Conservation (phyloP, 331 rosid species). For the Erythrophleum ivorense region DNA sequence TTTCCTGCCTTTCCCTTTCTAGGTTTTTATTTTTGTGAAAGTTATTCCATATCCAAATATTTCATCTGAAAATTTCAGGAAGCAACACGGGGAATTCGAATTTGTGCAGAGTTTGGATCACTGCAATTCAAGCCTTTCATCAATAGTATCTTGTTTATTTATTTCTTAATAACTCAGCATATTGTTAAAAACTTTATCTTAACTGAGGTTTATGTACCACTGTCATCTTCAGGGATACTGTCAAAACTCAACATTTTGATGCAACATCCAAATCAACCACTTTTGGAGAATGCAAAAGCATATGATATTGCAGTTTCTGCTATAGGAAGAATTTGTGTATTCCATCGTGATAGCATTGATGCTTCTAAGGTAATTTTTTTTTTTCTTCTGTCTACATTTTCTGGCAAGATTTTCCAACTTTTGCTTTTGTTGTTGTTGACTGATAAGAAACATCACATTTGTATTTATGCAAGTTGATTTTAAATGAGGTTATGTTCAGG, state of each 20-base stretch:
- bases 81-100: slow-evolving; percentile 49
- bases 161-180: background rate
- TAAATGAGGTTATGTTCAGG: background rate
- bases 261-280: slow-evolving; percentile 26
- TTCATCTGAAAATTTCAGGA: slow-evolving; percentile 42
- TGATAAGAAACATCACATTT: background rate
- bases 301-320: slow-evolving; percentile 51
- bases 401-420: background rate
- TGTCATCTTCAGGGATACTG: slow-evolving; percentile 42
- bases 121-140: slow-evolving; percentile 45
- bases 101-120: slow-evolving; percentile 52
- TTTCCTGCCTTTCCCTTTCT: slow-evolving; percentile 19
- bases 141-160: slow-evolving; percentile 38
- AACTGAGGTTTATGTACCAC: slow-evolving; percentile 8
- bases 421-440: background rate
- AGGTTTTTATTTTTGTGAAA: slow-evolving; percentile 9
- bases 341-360: slow-evolving; percentile 49
- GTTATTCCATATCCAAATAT: slow-evolving; percentile 7
- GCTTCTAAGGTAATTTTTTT: slow-evolving; percentile 42
- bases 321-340: slow-evolving; percentile 58
- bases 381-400: slow-evolving; percentile 18
- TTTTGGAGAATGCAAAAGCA: slow-evolving; percentile 44
- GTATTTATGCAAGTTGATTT: background rate
- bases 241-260: slow-evolving; percentile 37
- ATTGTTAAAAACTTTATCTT: slow-evolving; percentile 14